phyloP scores from a whole-genome alignment of 805 yeast species.

The Candida yuanshanica region DNA sequence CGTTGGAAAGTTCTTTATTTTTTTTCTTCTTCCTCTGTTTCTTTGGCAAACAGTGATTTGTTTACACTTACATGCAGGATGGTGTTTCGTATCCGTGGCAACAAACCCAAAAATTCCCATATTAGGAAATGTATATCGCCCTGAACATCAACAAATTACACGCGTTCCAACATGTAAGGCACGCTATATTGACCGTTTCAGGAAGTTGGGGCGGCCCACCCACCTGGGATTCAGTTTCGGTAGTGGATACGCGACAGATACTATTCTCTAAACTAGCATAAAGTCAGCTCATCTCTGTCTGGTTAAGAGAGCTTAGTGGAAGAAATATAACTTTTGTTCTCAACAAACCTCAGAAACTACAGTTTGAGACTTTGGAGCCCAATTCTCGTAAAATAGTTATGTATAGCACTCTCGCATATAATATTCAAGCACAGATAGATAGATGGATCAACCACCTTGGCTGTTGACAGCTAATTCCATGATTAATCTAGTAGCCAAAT shows the following conservation, averaged over 20 bases:
- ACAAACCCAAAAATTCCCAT: not conserved
- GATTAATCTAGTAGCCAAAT: slow-evolving; percentile 83
- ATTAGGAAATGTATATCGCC: not conserved
- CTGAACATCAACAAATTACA: not conserved
- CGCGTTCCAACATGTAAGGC: not conserved
- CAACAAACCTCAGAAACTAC: too few relatives aligned
- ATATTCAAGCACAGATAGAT: too few relatives aligned
- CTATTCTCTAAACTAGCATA: too few relatives aligned
- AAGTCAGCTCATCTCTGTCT: too few relatives aligned
- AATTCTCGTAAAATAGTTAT: not conserved
- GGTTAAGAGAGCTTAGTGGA: too few relatives aligned
- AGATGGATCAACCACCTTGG: slow-evolving; percentile 37
- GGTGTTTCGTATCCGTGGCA: not conserved
- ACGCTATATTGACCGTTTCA: not conserved
- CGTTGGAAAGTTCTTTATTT: not conserved
- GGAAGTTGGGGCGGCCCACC: not conserved
- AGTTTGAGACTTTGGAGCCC: too few relatives aligned
- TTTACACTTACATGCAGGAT: not conserved
- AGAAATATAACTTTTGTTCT: too few relatives aligned
- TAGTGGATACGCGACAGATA: too few relatives aligned
- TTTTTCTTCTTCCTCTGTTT: not conserved
- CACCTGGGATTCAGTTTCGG: too few relatives aligned
- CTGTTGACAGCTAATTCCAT: slow-evolving; percentile 97
- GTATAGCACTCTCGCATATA: not conserved
- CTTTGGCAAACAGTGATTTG: not conserved